Evolutionary conservation across 805 yeast species (phyloP), one percentile per base, ranked within the genome.

Genomic region (Zygosaccharomyces lentus): DNA sequence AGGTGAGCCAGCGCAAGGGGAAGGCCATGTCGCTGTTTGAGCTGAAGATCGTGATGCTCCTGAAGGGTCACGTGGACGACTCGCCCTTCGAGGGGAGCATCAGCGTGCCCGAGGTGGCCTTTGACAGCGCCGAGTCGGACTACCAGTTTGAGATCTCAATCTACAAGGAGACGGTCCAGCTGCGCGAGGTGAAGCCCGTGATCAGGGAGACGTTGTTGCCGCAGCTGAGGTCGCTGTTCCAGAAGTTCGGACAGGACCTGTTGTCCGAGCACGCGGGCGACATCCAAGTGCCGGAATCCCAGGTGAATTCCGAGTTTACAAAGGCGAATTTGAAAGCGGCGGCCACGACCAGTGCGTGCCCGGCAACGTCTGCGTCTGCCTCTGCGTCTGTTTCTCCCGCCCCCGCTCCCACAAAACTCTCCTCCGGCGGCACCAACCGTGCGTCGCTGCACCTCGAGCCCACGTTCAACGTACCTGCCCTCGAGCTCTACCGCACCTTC

Each of bases 1-100:
- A 90, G 62, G 98, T 93, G 25, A 84, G 88, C 55, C 99, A 93
- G 71, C 81, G 99, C 58, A 93, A 93, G 67, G 99, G 99, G 12
- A 90, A 91, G 66, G 95, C 91, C 21, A 90, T 93, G 57, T 85
- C 95, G 4, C 69, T 93, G 48, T 93, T 88, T 66, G 99, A 93
- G 59, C 71, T 93, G 62, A 76, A 81, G 50, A 50, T 90, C 40
- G 80, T 76, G 2, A 62, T 90, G 47, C 72, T 72, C n/a, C 78
- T 81, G 56, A 65, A 61, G 6, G 88, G 90, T 5, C 55, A 58
- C 9, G 67, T 65, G 24, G 63, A 56, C 5, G 69, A 65, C 8
- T 71, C 61, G 9, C 67, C 64, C 6, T 80, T 79, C 41, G 69
- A 72, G 37, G 99, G 99, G 24, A 73, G 84, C 15, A 82, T 93